Conservation (phyloP, 768 basidiomycete species). For the Termitomyces sp. region DNA sequence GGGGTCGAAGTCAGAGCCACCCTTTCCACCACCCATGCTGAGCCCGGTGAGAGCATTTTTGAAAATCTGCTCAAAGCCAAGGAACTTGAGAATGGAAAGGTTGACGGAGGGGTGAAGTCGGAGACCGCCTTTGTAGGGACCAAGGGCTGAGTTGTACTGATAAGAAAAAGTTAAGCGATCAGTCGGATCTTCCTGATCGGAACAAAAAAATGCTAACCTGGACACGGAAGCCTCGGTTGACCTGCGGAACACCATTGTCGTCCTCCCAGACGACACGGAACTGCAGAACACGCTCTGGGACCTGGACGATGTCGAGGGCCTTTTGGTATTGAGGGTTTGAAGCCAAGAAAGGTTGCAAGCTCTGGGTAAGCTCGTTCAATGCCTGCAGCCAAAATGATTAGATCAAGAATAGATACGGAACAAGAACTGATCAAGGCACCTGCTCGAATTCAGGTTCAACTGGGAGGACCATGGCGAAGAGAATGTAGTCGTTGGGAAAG, state of each 20-base stretch:
- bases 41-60: slow-evolving; percentile 79
- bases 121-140: slow-evolving; percentile 79
- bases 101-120: slow-evolving; percentile 79
- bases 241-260: slow-evolving; percentile 61
- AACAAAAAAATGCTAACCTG: slow-evolving; percentile 42
- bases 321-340: slow-evolving; percentile 67
- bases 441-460: slow-evolving; percentile 72
- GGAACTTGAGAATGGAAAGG: slow-evolving; percentile 82
- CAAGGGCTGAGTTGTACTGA: slow-evolving; percentile 75
- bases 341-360: slow-evolving; percentile 62
- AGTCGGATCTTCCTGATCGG: background rate
- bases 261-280: slow-evolving; percentile 82
- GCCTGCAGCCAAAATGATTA: slow-evolving; percentile 39
- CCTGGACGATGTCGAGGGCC: slow-evolving; percentile 61
- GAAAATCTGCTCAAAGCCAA: slow-evolving; percentile 81
- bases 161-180: slow-evolving; percentile 4
- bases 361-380: slow-evolving; percentile 60
- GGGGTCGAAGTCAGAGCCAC: slow-evolving; percentile 79
- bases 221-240: slow-evolving; percentile 74
- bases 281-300: slow-evolving; percentile 56
- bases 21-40: slow-evolving; percentile 79
- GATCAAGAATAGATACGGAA: background rate
- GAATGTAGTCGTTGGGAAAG: background rate
- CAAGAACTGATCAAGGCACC: slow-evolving; percentile 26
- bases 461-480: slow-evolving; percentile 39